Evolutionary conservation across 441 rosid species (phyloP).

Genomic region (Corymbia citriodora): DNA sequence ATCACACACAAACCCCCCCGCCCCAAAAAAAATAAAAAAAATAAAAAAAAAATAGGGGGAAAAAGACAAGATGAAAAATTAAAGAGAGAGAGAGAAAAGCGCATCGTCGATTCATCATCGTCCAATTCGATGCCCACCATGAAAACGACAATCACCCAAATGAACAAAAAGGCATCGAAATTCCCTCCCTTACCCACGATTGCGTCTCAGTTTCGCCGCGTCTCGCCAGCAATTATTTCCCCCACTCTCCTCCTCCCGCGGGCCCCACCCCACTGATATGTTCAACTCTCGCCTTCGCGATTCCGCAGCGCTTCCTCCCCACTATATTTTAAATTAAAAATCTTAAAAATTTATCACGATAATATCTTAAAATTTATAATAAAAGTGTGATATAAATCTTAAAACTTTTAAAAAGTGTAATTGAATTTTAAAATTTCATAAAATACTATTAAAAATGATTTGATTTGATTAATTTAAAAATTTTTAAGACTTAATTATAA

Average conservation of each 20-base stretch:
- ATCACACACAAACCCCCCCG: conserved; percentile 3
- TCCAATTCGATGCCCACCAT: not conserved
- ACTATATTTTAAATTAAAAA: too few species aligned
- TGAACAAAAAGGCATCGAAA: not conserved
- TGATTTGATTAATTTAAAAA: too few species aligned
- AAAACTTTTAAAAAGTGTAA: too few species aligned
- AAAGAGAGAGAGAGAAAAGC: not conserved
- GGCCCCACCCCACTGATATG: not conserved
- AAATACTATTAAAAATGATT: too few species aligned
- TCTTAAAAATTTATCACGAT: too few species aligned
- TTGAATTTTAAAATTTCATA: too few species aligned
- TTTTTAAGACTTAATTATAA: too few species aligned
- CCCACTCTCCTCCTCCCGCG: not conserved
- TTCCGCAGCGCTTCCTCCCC: not conserved
- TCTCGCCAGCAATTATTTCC: not conserved
- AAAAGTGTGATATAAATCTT: too few species aligned
- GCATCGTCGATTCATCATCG: not conserved
- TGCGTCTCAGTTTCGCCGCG: not conserved
- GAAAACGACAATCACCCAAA: not conserved
- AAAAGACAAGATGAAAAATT: not conserved
- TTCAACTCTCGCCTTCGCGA: not conserved
- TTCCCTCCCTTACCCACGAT: not conserved
- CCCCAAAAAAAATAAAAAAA: not conserved
- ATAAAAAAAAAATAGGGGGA: not conserved
- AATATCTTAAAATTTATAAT: too few species aligned